These are phyloP conservation scores for Brassica nigra DNA, from an alignment of 345 rosid genomes.

Conservation along the genomic window DNA sequence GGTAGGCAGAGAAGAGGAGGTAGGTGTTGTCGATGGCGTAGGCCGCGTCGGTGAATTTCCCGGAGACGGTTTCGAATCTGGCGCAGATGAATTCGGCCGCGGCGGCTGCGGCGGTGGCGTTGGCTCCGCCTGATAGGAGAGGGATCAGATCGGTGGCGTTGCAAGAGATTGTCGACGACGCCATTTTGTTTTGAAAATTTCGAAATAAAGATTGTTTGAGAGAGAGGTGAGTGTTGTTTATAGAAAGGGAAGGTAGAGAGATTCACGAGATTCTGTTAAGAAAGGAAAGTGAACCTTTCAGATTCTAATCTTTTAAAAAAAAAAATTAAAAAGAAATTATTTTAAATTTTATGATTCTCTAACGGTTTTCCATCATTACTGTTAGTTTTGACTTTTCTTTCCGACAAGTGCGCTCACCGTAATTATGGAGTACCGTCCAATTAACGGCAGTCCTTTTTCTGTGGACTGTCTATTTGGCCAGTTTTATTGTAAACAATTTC, in stretches of 20 bases:
- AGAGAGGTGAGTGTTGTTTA: conserved; percentile 8
- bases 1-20: conserved; percentile 51
- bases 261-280: conserved; percentile 36
- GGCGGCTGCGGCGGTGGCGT: conserved; percentile 35
- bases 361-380: conserved; percentile 7
- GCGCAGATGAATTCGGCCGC: conserved; percentile 39
- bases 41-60: conserved; percentile 38
- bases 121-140: conserved; percentile 27
- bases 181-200: conserved; percentile 11
- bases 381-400: conserved; percentile 31
- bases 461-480: not conserved
- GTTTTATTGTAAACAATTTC: too few species aligned
- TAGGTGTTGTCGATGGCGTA: conserved; percentile 53
- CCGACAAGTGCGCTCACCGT: not conserved
- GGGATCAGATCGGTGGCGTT: conserved; percentile 33
- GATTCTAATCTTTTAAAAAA: conserved; percentile 1
- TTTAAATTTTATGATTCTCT: conserved; percentile 10
- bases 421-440: not conserved
- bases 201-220: not conserved
- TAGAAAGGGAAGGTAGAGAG: conserved; percentile 24
- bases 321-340: not conserved
- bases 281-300: conserved; percentile 29
- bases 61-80: conserved; percentile 30
- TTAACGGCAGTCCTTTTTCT: not conserved
- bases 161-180: conserved; percentile 32